Percentiles rank a stretch among this genome's conserved stretches.
Evolutionary conservation across 306 rosid genomes (phyloP).

Genomic region (Vigna mungo): DNA sequence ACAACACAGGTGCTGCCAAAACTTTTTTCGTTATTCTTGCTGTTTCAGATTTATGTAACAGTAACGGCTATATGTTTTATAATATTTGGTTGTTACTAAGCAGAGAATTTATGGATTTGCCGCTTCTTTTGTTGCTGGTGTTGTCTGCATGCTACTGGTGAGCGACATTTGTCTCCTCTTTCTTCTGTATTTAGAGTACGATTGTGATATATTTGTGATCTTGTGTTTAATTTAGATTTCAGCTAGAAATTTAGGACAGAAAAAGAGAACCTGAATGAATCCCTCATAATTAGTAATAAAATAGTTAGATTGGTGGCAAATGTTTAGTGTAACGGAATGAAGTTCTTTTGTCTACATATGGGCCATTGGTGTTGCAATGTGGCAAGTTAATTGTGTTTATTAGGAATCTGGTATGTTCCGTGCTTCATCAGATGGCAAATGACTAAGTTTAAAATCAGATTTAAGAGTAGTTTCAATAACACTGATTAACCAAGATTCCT

Average conservation of each 20-base stretch:
- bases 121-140: slow-evolving; percentile 74
- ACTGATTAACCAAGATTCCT: background rate
- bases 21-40: background rate
- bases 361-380: background rate
- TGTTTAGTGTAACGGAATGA: slow-evolving; percentile 26
- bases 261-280: slow-evolving; percentile 14
- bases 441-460: background rate
- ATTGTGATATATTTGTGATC: slow-evolving; percentile 22
- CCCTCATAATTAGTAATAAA: background rate
- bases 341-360: background rate
- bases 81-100: slow-evolving; percentile 47
- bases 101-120: slow-evolving; percentile 93
- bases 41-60: slow-evolving; percentile 22
- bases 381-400: slow-evolving; percentile 2
- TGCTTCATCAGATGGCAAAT: slow-evolving; percentile 17
- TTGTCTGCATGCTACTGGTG: slow-evolving; percentile 84
- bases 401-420: background rate
- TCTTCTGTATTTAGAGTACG: background rate
- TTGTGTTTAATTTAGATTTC: slow-evolving; percentile 9
- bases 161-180: slow-evolving; percentile 39
- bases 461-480: too few species aligned
- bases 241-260: background rate
- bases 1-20: slow-evolving; percentile 70
- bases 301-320: slow-evolving; percentile 8
- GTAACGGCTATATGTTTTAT: slow-evolving; percentile 34